phyloP scores from a whole-genome alignment of 2,329 filamentous ascomycete genomes.

The Coniochaeta hoffmannii region DNA sequence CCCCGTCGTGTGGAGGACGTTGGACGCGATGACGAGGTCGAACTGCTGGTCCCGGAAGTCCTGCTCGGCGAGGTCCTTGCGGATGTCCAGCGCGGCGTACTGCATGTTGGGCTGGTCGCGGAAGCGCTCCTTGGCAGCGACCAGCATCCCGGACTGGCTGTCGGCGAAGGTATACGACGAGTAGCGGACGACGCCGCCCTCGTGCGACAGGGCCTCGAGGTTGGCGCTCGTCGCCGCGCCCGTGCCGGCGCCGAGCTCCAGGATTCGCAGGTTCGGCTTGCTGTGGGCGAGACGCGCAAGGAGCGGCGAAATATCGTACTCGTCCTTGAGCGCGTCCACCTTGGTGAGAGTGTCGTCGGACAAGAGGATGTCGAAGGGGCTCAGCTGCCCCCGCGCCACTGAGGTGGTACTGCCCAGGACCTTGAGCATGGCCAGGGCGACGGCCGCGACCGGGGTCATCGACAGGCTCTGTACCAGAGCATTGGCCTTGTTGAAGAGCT shows the following conservation, averaged over 20 bases:
- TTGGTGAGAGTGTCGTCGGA: no score
- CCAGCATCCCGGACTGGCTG: not conserved
- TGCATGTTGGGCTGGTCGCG: not conserved
- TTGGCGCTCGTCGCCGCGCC: not conserved
- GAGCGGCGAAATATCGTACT: no score
- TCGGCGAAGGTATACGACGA: not conserved
- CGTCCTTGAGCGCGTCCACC: no score
- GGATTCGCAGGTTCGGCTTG: slow-evolving; percentile 14
- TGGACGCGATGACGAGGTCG: not conserved
- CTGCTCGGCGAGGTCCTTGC: not conserved
- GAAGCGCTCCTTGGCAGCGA: not conserved
- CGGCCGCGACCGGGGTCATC: no score
- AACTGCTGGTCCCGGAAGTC: not conserved
- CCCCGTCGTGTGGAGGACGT: not conserved
- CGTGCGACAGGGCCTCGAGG: not conserved
- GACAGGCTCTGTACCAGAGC: no score
- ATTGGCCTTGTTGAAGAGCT: no score
- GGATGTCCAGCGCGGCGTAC: not conserved
- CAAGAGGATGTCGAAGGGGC: no score
- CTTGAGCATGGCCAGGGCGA: no score
- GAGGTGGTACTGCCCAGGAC: no score
- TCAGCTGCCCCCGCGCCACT: no score
- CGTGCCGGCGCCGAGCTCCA: slow-evolving; percentile 17
- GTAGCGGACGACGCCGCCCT: no score
- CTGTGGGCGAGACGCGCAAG: slow-evolving; percentile 6